Evolutionary conservation across 352 stramenopile genomes (phyloP), one percentile per base, ranked within the genome.

Genomic region (Thalassiosira exigua): DNA sequence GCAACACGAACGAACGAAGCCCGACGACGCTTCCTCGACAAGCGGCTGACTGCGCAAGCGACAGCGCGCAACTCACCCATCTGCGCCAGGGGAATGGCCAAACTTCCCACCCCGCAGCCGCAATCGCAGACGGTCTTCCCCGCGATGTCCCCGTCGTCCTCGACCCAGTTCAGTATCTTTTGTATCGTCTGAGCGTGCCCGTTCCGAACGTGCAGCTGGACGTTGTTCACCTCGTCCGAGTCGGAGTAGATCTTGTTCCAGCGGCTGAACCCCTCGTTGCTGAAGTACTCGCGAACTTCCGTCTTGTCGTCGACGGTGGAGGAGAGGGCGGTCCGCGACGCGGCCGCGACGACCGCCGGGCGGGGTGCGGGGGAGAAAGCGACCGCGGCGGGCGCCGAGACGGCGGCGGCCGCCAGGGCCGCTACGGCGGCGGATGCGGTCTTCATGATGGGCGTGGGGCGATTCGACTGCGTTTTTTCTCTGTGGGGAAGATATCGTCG

Each of bases 181-280:
- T 95, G 87, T 74, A 96, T 95, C n/a, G 93, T 96, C 79, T 95
- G 89, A 52, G 88, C 87, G 75, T 96, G 93, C 12, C 93, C 93
- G 57, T 85, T 92, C 42, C 92, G 82, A 73, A 96, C 95, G 84
- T 96, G 91, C 32, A 94, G 48, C 76, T 96, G 91, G 7, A 96
- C 92, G 14, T 82, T 87, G 74, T 96, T 96, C 4, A 96, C 90
- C 33, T 95, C 92, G 74, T 95, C 91, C 33, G 78, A 86, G 9
- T 94, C 86, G 12, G 86, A 93, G 76, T 96, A 96, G 67, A 96
- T 96, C 69, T 94, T 94, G 69, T 96, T 95, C 92, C 92, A 96
- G 67, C 92, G 84, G 58, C 91, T 94, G 83, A 96, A 96, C 24
- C 92, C 92, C 76, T 96, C 92, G 51, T 90, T 93, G 77, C 95